Conservation (phyloP, 2,329 filamentous ascomycete species). For the Cercospora canescens region DNA sequence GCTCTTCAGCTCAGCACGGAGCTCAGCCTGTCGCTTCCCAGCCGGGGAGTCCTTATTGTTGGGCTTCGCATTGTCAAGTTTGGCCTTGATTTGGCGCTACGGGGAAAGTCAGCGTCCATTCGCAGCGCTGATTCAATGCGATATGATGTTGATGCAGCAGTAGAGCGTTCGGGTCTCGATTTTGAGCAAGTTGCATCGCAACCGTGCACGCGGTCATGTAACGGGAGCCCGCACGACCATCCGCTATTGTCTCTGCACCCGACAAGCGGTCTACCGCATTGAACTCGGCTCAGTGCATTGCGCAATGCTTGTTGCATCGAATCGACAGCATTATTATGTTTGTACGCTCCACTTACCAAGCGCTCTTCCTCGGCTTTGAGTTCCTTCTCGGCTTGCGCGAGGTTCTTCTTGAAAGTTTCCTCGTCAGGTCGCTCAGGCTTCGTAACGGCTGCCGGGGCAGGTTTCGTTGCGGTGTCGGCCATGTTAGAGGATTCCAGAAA, state of each 20-base stretch:
- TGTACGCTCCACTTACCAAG: conserved; percentile 30
- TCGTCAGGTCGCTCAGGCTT: conserved; percentile 88
- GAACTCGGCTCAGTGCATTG: neutral
- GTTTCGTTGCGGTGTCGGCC: conserved; percentile 27
- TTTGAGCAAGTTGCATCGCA: neutral
- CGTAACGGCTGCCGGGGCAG: conserved; percentile 37
- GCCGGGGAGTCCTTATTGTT: conserved; percentile 79
- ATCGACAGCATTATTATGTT: neutral
- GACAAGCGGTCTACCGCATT: neutral
- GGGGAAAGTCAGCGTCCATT: conserved; percentile 21
- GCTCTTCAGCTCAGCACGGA: conserved; percentile 76
- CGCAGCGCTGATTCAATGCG: neutral
- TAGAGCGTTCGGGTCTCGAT: neutral
- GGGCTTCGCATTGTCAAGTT: conserved; percentile 80
- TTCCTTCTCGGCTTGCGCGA: conserved; percentile 83
- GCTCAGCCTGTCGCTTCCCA: conserved; percentile 81
- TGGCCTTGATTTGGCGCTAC: conserved; percentile 82
- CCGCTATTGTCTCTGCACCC: neutral
- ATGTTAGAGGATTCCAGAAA: conserved; percentile 19
- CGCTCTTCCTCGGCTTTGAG: conserved; percentile 75
- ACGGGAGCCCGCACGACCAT: neutral
- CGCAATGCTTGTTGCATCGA: neutral
- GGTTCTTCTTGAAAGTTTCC: conserved; percentile 74
- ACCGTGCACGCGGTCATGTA: neutral
- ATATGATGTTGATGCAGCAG: neutral